Evolutionary conservation across 768 basidiomycete species (phyloP).

Genomic region (Tubosaeta brunneosetosa): DNA sequence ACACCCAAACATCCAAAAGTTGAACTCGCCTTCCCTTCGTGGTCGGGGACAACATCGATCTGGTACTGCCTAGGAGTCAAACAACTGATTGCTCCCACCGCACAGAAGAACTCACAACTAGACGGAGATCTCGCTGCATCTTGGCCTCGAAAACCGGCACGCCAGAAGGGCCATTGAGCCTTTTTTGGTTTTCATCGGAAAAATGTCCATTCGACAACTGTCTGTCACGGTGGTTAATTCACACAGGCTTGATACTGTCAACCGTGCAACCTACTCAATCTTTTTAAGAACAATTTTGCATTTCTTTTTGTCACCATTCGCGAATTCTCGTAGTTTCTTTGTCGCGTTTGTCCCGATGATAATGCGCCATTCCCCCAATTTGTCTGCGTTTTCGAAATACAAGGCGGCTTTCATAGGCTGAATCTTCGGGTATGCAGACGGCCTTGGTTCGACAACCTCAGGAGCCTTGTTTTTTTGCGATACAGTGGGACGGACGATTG

Average conservation of each 20-base stretch:
- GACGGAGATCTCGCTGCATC: slow-evolving; percentile 48
- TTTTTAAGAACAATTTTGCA: slow-evolving; percentile 64
- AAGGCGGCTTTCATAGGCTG: slow-evolving; percentile 60
- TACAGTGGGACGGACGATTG: background rate
- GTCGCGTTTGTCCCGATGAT: slow-evolving; percentile 52
- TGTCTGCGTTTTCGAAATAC: slow-evolving; percentile 54
- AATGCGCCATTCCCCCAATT: slow-evolving; percentile 64
- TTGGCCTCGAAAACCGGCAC: slow-evolving; percentile 68
- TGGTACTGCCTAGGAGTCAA: slow-evolving; percentile 38
- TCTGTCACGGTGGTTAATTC: slow-evolving; percentile 30
- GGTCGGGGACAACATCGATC: slow-evolving; percentile 42
- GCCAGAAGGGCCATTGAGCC: slow-evolving; percentile 42
- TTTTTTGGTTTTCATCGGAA: slow-evolving; percentile 64
- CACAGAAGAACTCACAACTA: slow-evolving; percentile 39
- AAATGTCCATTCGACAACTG: slow-evolving; percentile 69
- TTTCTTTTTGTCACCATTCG: slow-evolving; percentile 41
- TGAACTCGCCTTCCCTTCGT: slow-evolving; percentile 28
- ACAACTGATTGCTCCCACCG: background rate
- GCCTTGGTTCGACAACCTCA: slow-evolving; percentile 3
- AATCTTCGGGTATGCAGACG: slow-evolving; percentile 41
- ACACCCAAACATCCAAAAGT: background rate
- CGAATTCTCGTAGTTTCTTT: slow-evolving; percentile 45
- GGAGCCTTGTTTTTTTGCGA: background rate
- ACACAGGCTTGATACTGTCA: background rate
- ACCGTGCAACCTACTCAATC: slow-evolving; percentile 45